These are phyloP conservation scores for Euphorbia peplus DNA, from an alignment of 345 rosid genomes.

Conservation along the genomic window DNA sequence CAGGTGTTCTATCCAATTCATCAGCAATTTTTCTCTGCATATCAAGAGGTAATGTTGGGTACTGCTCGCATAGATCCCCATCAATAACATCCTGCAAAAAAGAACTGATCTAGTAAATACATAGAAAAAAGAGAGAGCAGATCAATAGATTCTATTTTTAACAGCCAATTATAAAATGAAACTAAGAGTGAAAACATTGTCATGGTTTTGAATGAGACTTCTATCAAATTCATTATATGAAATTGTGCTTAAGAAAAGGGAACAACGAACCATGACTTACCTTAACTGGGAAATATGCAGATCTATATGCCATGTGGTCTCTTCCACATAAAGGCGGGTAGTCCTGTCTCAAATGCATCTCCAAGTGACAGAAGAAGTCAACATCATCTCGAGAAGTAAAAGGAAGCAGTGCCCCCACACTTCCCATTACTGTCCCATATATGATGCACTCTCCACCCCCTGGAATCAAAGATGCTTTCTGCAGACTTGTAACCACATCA, in stretches of 20 bases:
- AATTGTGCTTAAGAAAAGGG: neutral
- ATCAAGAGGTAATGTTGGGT: conserved; percentile 82
- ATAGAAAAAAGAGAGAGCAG: neutral
- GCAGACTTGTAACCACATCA: conserved; percentile 76
- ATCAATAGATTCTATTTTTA: neutral
- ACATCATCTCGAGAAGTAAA: conserved; percentile 94
- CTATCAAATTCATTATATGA: neutral
- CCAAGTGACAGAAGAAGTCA: conserved; percentile 93
- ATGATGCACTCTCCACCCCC: conserved; percentile 88
- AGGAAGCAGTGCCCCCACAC: conserved; percentile 86
- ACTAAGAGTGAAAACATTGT: neutral
- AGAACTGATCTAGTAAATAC: neutral
- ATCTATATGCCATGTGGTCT: conserved; percentile 88
- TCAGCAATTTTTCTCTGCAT: conserved; percentile 90
- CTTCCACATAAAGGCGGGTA: conserved; percentile 94
- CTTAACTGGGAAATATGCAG: conserved; percentile 98
- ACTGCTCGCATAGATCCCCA: conserved; percentile 97
- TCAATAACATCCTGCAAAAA: conserved; percentile 87
- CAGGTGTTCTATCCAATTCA: conserved; percentile 91
- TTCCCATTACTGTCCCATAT: conserved; percentile 95
- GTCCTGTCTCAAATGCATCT: conserved; percentile 98
- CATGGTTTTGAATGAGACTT: neutral
- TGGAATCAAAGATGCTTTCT: conserved; percentile 88
- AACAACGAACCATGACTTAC: conserved; percentile 25
- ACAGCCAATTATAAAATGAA: neutral